Evolutionary conservation across 345 rosid genomes (phyloP).

Genomic region (Hypericum androsaemum): DNA sequence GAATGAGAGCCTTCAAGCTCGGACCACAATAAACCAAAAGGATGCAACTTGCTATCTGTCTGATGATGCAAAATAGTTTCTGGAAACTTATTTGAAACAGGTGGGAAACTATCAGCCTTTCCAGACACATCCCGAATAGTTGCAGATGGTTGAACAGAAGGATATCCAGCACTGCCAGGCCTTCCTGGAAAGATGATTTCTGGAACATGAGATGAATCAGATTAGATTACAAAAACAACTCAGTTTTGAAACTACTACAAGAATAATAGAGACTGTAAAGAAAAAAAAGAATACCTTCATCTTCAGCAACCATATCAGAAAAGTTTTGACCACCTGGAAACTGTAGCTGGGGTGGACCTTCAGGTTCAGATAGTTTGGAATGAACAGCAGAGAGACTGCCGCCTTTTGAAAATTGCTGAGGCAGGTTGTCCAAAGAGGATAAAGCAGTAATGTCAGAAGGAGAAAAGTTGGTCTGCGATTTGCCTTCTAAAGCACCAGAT

Average conservation of each 20-base stretch:
- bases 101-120: constrained; percentile 17
- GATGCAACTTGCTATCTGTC: constrained; percentile 40
- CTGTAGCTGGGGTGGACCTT: constrained; percentile 26
- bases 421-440: constrained; percentile 18
- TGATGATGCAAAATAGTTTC: constrained; percentile 26
- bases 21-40: constrained; percentile 54
- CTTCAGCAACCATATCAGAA: constrained; percentile 35
- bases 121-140: constrained; percentile 13
- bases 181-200: constrained; percentile 64
- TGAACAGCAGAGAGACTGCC: constrained; percentile 22
- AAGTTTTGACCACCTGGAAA: constrained; percentile 30
- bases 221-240: constrained; percentile 6
- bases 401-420: constrained; percentile 20
- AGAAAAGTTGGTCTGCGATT: constrained; percentile 26
- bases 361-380: constrained; percentile 33
- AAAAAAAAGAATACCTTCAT: constrained; percentile 34
- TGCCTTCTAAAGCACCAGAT: constrained; percentile 29
- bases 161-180: constrained; percentile 30
- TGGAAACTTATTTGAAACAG: constrained; percentile 22
- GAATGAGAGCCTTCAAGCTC: constrained; percentile 43
- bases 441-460: constrained; percentile 25
- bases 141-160: constrained; percentile 23
- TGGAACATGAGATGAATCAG: constrained; percentile 16
- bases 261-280: background rate
- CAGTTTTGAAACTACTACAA: background rate